phyloP scores from a whole-genome alignment of 768 basidiomycete genomes.

The Naganishia kalamii region DNA sequence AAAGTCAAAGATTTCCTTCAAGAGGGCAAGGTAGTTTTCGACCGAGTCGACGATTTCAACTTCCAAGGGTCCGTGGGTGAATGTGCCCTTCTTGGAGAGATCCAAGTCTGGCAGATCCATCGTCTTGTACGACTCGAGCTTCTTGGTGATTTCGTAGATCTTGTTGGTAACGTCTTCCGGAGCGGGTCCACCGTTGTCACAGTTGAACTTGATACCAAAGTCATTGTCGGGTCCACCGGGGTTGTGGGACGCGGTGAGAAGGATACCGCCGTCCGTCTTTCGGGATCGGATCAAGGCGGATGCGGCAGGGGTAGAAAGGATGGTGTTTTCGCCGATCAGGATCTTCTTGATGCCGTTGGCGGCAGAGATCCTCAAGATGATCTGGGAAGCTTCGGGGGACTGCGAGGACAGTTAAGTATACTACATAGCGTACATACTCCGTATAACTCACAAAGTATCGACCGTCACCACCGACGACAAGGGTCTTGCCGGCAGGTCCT shows the following conservation, averaged over 20 bases:
- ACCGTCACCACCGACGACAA: constrained; percentile 96
- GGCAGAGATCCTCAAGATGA: constrained; percentile 86
- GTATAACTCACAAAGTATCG: constrained; percentile 58
- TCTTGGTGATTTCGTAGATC: constrained; percentile 87
- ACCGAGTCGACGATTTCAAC: constrained; percentile 94
- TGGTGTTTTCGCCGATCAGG: constrained; percentile 82
- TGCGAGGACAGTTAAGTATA: constrained; percentile 55
- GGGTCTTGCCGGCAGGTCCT: constrained; percentile 59
- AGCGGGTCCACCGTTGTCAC: constrained; percentile 93
- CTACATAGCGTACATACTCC: constrained; percentile 44
- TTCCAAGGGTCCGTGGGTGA: constrained; percentile 70
- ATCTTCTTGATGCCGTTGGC: constrained; percentile 88
- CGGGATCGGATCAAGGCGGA: constrained; percentile 93
- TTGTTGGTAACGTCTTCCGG: constrained; percentile 93
- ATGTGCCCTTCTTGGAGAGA: constrained; percentile 72
- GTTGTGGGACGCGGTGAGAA: constrained; percentile 95
- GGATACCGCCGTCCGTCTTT: constrained; percentile 92
- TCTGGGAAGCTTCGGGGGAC: constrained; percentile 59
- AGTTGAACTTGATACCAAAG: constrained; percentile 99
- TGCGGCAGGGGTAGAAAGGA: constrained; percentile 93
- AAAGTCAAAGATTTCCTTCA: constrained; percentile 92
- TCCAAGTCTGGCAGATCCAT: constrained; percentile 71
- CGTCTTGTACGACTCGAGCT: constrained; percentile 74
- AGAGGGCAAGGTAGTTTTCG: constrained; percentile 71
- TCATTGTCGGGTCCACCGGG: constrained; percentile 97